Percentiles rank a stretch among this genome's conserved stretches.
These are phyloP conservation scores for Bullera alba DNA, from an alignment of 768 basidiomycete species.

Conservation along the genomic window DNA sequence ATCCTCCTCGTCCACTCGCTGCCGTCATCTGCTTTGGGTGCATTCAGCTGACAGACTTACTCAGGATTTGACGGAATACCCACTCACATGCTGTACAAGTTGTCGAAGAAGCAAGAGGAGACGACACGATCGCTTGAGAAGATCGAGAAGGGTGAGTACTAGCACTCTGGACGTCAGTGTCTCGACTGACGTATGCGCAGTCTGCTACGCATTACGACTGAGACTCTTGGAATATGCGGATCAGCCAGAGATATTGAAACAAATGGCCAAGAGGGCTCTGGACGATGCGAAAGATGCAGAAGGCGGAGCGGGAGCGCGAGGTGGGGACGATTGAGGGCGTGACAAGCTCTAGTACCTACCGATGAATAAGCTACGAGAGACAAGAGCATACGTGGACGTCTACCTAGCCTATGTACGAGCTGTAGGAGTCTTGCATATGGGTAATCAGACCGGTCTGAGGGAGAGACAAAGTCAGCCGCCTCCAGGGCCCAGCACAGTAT, in stretches of 20 bases:
- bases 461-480: too few species aligned
- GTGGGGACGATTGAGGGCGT: background rate
- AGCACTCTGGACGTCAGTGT: background rate
- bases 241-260: conserved; percentile 39
- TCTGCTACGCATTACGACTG: conserved; percentile 42
- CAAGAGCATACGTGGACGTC: too few species aligned
- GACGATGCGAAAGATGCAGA: conserved; percentile 29
- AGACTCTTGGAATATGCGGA: conserved; percentile 42
- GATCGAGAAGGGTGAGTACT: conserved; percentile 74
- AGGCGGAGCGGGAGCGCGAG: conserved; percentile 1
- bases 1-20: background rate
- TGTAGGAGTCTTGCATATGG: too few species aligned
- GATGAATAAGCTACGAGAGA: too few species aligned
- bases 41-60: conserved; percentile 3
- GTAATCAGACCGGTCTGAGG: too few species aligned
- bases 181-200: conserved; percentile 10
- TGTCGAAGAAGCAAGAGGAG: conserved; percentile 80
- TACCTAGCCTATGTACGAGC: too few species aligned
- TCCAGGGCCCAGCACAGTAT: too few species aligned
- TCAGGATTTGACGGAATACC: conserved; percentile 73
- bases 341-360: too few species aligned
- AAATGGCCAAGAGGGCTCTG: conserved; percentile 42
- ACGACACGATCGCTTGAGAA: conserved; percentile 84
- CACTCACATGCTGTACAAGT: conserved; percentile 42
- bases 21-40: background rate